These are phyloP conservation scores for Colletotrichum tropicale DNA, from an alignment of 2,329 filamentous ascomycete genomes.

Conservation along the genomic window DNA sequence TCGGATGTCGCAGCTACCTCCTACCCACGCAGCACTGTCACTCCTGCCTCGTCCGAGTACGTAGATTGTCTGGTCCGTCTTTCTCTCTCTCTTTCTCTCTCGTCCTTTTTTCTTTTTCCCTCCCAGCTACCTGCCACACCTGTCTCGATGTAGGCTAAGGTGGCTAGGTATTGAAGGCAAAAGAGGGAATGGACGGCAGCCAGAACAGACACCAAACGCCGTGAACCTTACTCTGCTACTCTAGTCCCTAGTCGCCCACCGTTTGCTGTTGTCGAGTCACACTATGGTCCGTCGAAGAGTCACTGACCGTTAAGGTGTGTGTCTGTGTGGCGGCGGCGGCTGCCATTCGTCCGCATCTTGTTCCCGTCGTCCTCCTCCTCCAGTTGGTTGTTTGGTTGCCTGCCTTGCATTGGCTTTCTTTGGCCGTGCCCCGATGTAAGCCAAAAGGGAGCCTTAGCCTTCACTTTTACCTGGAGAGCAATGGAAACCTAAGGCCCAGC, in stretches of 20 bases:
- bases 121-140: neutral
- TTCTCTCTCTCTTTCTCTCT: neutral
- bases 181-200: neutral
- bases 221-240: neutral
- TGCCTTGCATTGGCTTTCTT: neutral
- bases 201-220: neutral
- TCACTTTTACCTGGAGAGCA: neutral
- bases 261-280: slow-evolving; percentile 12
- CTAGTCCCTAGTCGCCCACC: neutral
- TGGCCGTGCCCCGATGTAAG: neutral
- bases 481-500: neutral
- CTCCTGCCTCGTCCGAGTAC: neutral
- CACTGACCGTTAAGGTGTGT: slow-evolving; percentile 13
- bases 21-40: neutral
- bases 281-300: neutral
- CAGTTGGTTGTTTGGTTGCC: neutral
- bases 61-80: neutral
- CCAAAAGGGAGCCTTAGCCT: neutral
- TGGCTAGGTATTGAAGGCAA: no score
- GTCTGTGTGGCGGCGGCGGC: slow-evolving; percentile 8
- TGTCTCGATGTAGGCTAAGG: neutral
- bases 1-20: neutral
- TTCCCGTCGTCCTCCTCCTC: neutral
- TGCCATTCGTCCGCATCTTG: neutral
- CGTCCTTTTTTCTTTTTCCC: neutral